Evolutionary conservation across 2,329 filamentous ascomycete genomes (phyloP).

Genomic region (Aspergillus sp.): DNA sequence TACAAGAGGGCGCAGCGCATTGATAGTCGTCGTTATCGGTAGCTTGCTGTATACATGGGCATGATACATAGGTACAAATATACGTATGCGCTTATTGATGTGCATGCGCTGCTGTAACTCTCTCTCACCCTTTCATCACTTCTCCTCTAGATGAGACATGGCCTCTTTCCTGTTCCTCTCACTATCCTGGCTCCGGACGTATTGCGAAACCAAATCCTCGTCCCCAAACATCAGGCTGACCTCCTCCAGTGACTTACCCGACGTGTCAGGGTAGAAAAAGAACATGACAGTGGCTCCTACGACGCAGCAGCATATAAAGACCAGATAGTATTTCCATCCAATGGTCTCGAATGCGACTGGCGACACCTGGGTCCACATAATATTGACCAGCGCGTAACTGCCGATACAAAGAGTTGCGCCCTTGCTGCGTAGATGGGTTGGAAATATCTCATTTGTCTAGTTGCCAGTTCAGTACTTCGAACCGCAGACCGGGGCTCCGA

Average conservation of each 20-base stretch:
- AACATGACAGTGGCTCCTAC: constrained; percentile 34
- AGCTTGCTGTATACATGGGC: no score
- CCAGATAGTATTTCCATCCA: constrained; percentile 53
- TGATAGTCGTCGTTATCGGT: no score
- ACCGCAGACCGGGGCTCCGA: no score
- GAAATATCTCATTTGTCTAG: constrained; percentile 46
- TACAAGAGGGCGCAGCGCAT: no score
- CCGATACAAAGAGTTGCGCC: constrained; percentile 55
- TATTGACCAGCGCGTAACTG: constrained; percentile 49
- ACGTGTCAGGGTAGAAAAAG: constrained; percentile 47
- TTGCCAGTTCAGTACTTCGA: no score
- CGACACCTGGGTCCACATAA: constrained; percentile 51
- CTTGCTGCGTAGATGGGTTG: constrained; percentile 52
- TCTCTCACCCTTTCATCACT: no score
- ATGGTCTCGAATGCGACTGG: constrained; percentile 45
- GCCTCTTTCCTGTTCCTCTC: no score
- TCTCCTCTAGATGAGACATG: no score
- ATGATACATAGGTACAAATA: no score
- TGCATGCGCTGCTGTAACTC: no score
- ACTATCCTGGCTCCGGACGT: no score
- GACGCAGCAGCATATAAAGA: constrained; percentile 37
- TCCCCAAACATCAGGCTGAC: constrained; percentile 51
- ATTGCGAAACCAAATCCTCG: constrained; percentile 41
- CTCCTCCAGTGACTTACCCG: constrained; percentile 47
- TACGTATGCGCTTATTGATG: no score